Percentiles rank a stretch among this genome's conserved stretches.
Evolutionary conservation across 495 filamentous ascomycete genomes (phyloP).

Genomic region (Penicillium ochrochloron): DNA sequence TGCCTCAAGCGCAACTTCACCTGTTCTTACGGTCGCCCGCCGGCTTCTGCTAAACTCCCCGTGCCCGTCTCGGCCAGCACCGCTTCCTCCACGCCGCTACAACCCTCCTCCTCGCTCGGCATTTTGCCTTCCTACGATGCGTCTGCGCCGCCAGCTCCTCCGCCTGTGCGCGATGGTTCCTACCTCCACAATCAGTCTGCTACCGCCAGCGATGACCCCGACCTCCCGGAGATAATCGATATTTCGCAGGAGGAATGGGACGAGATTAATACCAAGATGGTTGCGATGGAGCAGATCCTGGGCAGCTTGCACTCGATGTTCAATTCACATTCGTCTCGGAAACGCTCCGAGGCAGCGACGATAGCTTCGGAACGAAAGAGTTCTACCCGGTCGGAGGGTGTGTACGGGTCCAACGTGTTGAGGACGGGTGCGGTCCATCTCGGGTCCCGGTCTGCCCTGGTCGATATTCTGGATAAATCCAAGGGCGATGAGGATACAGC

Average conservation of each 20-base stretch:
- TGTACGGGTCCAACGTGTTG: slow-evolving; percentile 53
- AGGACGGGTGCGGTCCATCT: slow-evolving; percentile 59
- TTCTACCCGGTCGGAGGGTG: slow-evolving; percentile 43
- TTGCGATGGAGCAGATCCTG: slow-evolving; percentile 50
- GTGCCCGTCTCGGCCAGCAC: slow-evolving; percentile 23
- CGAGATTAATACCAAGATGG: slow-evolving; percentile 51
- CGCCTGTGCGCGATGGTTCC: slow-evolving; percentile 20
- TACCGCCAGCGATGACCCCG: slow-evolving; percentile 27
- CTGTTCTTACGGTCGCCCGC: slow-evolving; percentile 73
- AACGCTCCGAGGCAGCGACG: slow-evolving; percentile 25
- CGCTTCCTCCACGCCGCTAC: slow-evolving; percentile 27
- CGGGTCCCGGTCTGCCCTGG: slow-evolving; percentile 58
- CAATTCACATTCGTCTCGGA: slow-evolving; percentile 36
- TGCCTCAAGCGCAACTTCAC: slow-evolving; percentile 72
- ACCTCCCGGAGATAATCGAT: slow-evolving; percentile 39
- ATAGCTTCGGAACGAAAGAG: slow-evolving; percentile 18
- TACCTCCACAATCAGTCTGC: slow-evolving; percentile 19
- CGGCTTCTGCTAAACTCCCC: slow-evolving; percentile 36
- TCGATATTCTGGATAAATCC: slow-evolving; percentile 52
- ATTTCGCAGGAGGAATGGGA: slow-evolving; percentile 52
- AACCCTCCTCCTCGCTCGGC: slow-evolving; percentile 23
- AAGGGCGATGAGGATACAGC: slow-evolving; percentile 43
- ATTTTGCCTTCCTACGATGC: slow-evolving; percentile 15
- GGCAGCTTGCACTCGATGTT: slow-evolving; percentile 45
- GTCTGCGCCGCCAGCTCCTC: slow-evolving; percentile 4